These are phyloP conservation scores for Rehmannia glutinosa DNA, from an alignment of 257 asterid species.

Conservation along the genomic window DNA sequence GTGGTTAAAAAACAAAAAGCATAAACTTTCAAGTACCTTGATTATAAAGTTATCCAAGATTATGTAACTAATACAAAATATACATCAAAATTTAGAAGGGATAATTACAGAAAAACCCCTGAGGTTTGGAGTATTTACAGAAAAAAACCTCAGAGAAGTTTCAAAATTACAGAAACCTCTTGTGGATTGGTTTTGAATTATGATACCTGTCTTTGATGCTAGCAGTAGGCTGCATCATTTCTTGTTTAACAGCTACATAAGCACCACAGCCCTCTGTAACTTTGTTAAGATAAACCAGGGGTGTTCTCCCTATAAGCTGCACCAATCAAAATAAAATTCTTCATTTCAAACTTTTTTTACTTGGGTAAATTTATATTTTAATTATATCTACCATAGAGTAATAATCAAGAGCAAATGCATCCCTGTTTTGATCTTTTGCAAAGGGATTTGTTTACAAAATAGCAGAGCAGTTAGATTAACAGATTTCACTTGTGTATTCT, in stretches of 20 bases:
- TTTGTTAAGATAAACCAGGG: conserved; percentile 81
- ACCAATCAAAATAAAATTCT: not conserved
- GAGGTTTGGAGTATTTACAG: no score
- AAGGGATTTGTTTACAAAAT: no score
- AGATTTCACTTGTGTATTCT: no score
- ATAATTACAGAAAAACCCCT: no score
- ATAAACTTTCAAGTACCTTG: not conserved
- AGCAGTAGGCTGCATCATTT: conserved; percentile 97
- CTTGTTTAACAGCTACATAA: conserved; percentile 88
- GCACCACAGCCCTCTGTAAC: conserved; percentile 91
- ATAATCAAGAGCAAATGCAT: no score
- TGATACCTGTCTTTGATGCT: conserved; percentile 94
- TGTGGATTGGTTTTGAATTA: no score
- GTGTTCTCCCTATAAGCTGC: conserved; percentile 95
- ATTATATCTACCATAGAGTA: not conserved
- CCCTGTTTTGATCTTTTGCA: no score
- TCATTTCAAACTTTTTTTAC: not conserved
- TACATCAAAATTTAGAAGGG: not conserved
- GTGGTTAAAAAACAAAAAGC: conserved; percentile 12
- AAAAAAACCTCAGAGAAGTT: no score
- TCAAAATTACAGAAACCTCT: no score
- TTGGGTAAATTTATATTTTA: not conserved
- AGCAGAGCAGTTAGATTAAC: no score
- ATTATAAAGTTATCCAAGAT: not conserved
- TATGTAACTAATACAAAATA: not conserved